Conservation (phyloP, 805 yeast genomes). For the Candida ulmi region DNA sequence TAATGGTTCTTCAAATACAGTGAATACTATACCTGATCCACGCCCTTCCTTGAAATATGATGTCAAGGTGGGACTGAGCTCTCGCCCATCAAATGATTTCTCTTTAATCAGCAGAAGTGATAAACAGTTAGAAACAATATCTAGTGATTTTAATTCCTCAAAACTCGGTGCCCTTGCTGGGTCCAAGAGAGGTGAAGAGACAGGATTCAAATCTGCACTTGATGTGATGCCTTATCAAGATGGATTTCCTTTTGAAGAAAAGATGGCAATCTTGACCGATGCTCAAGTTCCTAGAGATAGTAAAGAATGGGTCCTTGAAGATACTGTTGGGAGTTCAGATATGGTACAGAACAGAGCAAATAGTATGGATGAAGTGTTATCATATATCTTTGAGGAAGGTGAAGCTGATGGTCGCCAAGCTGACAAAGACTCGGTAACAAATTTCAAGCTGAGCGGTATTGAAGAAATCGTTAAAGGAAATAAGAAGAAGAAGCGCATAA, state of each 20-base stretch:
- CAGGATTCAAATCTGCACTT: constrained; percentile 7
- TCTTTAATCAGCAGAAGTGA: not conserved
- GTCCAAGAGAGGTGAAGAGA: constrained; percentile 2
- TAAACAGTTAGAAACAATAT: not conserved
- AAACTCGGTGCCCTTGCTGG: constrained; percentile 2
- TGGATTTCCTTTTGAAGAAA: not conserved
- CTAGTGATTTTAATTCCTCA: not conserved
- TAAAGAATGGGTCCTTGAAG: not conserved
- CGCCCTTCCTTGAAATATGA: not conserved
- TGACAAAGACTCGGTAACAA: not conserved
- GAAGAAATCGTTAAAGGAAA: not conserved
- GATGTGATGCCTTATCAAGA: constrained; percentile 6
- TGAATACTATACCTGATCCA: too few species aligned
- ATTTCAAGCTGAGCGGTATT: not conserved
- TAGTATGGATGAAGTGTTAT: constrained; percentile 3
- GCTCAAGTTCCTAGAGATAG: not conserved
- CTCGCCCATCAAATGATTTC: not conserved
- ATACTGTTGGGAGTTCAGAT: not conserved
- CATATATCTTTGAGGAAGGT: not conserved
- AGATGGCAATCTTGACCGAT: constrained; percentile 1
- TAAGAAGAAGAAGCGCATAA: not conserved
- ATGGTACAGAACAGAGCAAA: constrained; percentile 1
- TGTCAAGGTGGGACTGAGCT: not conserved
- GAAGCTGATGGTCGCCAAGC: not conserved
- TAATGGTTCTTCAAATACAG: too few species aligned